Evolutionary conservation across 352 stramenopile genomes (phyloP), one percentile per base, ranked within the genome.

Genomic region (Pythium coloratum): DNA sequence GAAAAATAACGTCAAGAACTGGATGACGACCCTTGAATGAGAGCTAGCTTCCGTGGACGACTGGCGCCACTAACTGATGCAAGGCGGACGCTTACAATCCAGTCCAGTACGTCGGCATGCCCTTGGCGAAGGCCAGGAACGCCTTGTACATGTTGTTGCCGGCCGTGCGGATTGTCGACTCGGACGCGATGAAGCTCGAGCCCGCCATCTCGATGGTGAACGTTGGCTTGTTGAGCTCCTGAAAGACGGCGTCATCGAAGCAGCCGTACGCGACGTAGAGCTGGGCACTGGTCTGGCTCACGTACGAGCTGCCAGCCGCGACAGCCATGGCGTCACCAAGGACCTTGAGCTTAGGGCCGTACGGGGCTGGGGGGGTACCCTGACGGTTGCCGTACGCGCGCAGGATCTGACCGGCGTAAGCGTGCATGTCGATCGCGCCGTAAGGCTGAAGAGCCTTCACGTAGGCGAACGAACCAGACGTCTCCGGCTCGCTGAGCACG

Each of bases 201-300:
- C 70, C 70, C 10, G 66, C 61, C 57, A 77, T 54, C 38, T 77
- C 70, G 30, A 77, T 67, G 9, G 58, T 77, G 26, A 77, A 46
- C 14, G 58, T 61, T 18, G 67, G 42, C 55, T 74, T 74, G 55
- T 70, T 62, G 33, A 74, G 70, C 33, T 63, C 54, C 20, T 69
- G 57, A 33, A 77, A 77, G 34, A 77, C 42, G 51, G 59, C 61
- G 38, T 77, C 70, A 6, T 55, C 51, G 50, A 77, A 77, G 50
- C 61, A 69, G 42, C 70, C 70, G 51, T 77, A 77, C 7, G 62
- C 61, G 33, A 69, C 40, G 67, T 77, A 77, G 32, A 77, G 51
- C n/a, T 69, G 44, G 18, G 44, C 55, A 6, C 42, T 61, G 26
- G 60, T 69, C 38, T 69, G 44, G 38, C 60, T 65, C 50, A 40